Base-by-base conservation (phyloP, 2,329 filamentous ascomycete species). In the Nemania sp. region DNA sequence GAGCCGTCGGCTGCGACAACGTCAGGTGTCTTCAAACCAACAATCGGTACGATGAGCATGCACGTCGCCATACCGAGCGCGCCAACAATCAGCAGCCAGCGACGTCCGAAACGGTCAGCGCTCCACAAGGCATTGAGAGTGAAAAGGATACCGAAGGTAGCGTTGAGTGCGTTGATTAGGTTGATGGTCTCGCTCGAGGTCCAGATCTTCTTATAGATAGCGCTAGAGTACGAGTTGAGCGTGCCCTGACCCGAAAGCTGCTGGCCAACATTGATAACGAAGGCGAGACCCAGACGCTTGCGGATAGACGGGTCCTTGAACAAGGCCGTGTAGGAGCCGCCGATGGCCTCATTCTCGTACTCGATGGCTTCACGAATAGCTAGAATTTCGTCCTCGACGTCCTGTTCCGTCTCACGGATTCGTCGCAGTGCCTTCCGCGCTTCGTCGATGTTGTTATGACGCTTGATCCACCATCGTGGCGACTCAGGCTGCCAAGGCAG, bases 81-180 rank as follows among this genome's bases (percentile, higher is more conserved):
- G 74, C 91, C 90, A 41, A 89, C 83, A 64, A 93, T 89, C 74
- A 93, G 85, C 66, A 93, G 82, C 82, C 90, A 89, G 73, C 90
- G 90, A 60, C 90, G 86, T 43, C 90, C 91, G 72, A 90, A 92
- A 57, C 90, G 86, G 77, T 93, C 90, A 38, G 91, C 89, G 4
- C 89, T 91, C 90, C 90, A 93, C 43, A 89, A 86, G 15, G 90
- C 90, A 72, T 92, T 92, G 52, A 92, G 82, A 0, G 90, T 93
- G 79, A 93, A 93, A 24, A 92, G 68, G 70, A 93, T 93, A 64
- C 89, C 89, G 72, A 89, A 90, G 5, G 90, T 93, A 47, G 90
- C 90, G 77, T 92, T 93, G 62, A 93, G 82, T 3, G 90, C 90
- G 77, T 93, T 93, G 83, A 93, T 93, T 35, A 93, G 83, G 70